Percentiles rank a stretch among this genome's conserved stretches.
These are phyloP conservation scores for Brassica balearica DNA, from an alignment of 441 rosid genomes.

Conservation along the genomic window DNA sequence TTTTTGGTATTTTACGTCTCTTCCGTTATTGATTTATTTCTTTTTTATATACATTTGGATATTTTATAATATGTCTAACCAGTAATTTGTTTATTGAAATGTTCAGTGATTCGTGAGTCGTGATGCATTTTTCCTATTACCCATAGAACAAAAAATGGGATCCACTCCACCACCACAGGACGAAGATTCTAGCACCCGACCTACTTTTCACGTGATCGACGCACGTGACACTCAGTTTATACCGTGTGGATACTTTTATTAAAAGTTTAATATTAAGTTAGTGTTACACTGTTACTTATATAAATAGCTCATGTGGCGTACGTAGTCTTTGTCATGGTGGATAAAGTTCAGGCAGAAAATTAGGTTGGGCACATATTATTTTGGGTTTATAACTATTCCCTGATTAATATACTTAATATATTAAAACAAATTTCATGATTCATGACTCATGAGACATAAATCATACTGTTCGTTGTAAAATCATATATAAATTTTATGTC, in stretches of 20 bases:
- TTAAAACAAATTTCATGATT: neutral
- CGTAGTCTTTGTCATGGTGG: neutral
- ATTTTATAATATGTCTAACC: neutral
- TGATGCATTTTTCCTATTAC: conserved; percentile 20
- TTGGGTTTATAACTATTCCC: neutral
- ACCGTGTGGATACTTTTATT: neutral
- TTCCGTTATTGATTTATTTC: neutral
- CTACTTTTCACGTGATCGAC: conserved; percentile 34
- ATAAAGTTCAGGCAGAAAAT: neutral
- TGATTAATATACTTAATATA: neutral
- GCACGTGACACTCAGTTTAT: conserved; percentile 34
- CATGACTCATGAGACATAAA: conserved; percentile 7
- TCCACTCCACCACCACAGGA: conserved; percentile 27
- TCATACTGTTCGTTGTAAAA: neutral
- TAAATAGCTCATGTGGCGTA: neutral
- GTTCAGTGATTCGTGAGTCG: conserved; percentile 34
- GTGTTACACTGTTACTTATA: neutral
- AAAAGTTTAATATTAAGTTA: neutral
- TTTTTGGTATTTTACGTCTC: neutral
- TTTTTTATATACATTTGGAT: neutral
- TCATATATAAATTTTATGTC: neutral
- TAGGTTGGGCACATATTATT: neutral
- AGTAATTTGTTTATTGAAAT: neutral
- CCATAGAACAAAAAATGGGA: conserved; percentile 7
- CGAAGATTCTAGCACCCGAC: conserved; percentile 37